Evolutionary conservation across 1,284 basidiomycete species (phyloP), one percentile per base, ranked within the genome.

Genomic region (Calocybe gambosa): DNA sequence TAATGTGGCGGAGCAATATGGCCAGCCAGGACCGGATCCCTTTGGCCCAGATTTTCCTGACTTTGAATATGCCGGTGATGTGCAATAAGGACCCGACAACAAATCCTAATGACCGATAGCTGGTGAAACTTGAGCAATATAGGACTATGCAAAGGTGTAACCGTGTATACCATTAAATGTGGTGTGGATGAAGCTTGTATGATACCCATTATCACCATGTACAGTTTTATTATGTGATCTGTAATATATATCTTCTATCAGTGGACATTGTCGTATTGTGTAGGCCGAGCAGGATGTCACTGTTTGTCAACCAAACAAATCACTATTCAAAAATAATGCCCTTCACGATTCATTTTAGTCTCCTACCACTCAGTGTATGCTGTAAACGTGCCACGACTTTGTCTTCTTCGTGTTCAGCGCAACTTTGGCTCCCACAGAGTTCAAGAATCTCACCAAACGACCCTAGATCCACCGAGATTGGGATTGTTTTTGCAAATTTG

Each of bases 1-100:
- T 54, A 78, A 83, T 57, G 77, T 69, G 0, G 65, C 77, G 0
- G 59, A 70, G 35, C 60, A 66, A 38, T 89, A 89, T 54, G 86
- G 86, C 6, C 58, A 71, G 42, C 61, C 67, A 9, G 74, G 68
- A 0, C 56, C 65, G 1, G 86, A 89, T 62, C 71, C 69, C 1
- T 77, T 74, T 59, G 82, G 81, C 8, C 52, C 63, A 18, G 64
- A 65, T 25, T 89, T 89, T 66, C 77, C 82, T 12, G 75, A 80
- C 47, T 88, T 86, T 55, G 84, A 85, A 43, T 85, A 85, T 58
- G 71, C 78, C 15, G 53, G 51, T 31, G 50, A 54, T 15, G 45
- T 52, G 33, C 46, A 50, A 28, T 45, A 46, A 56, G 55, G 41
- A 59, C 15, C 15, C 40, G 29, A 39, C 23, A 31, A 34, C 33